Percentiles rank a stretch among this genome's conserved stretches.
phyloP scores from a whole-genome alignment of 495 filamentous ascomycete genomes.

The Glarea lozoyensis region DNA sequence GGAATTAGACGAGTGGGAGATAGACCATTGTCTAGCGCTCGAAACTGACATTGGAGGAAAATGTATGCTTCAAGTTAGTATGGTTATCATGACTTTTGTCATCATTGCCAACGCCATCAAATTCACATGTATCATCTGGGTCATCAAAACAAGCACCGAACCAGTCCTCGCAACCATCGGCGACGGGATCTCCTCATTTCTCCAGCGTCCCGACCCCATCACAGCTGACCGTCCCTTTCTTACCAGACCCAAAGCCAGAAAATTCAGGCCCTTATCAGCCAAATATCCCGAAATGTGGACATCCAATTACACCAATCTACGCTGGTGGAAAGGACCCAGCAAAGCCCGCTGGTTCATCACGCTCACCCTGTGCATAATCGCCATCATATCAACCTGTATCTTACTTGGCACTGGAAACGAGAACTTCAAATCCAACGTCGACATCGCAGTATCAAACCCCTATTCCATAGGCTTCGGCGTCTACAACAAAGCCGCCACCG shows the following conservation, averaged over 20 bases:
- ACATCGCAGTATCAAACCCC: not conserved
- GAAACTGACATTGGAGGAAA: constrained; percentile 8
- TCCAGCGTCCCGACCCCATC: constrained; percentile 28
- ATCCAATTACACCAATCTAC: not conserved
- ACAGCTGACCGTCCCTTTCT: constrained; percentile 20
- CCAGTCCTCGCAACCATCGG: constrained; percentile 35
- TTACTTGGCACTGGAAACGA: constrained; percentile 1
- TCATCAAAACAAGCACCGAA: constrained; percentile 7
- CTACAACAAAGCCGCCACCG: not conserved
- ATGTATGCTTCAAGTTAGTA: constrained; percentile 35
- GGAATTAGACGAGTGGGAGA: not conserved
- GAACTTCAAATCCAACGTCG: not conserved
- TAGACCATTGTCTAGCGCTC: constrained; percentile 7
- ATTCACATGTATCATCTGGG: constrained; percentile 26
- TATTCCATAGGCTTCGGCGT: constrained; percentile 8
- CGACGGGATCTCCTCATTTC: constrained; percentile 41
- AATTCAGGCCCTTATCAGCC: constrained; percentile 1
- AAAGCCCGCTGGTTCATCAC: constrained; percentile 3
- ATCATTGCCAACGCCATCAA: constrained; percentile 31
- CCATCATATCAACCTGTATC: not conserved
- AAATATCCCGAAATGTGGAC: not conserved
- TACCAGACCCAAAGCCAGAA: constrained; percentile 17
- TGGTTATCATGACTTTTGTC: constrained; percentile 29
- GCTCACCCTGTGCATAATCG: not conserved
- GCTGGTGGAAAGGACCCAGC: constrained; percentile 7